A percentile compares a stretch with the other conserved stretches of the same genome.
Conservation (phyloP, 495 filamentous ascomycete species). For the Daldinia loculata region DNA sequence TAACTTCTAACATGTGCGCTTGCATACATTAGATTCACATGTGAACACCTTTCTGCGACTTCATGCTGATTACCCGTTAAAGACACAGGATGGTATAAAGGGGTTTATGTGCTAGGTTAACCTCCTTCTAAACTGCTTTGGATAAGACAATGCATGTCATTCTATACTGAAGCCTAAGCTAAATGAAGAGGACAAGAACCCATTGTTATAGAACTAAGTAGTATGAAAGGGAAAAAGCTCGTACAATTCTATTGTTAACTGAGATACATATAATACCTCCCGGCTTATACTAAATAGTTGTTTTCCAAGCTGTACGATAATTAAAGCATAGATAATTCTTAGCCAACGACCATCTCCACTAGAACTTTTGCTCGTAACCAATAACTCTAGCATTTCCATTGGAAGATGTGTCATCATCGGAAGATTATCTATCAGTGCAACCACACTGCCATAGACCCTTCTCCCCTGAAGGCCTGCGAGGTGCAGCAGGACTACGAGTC, state of each 20-base stretch:
- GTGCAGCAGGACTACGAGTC: conserved; percentile 2
- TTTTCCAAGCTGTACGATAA: background rate
- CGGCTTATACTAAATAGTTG: background rate
- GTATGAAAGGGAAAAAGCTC: background rate
- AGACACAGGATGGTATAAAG: background rate
- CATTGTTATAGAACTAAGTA: background rate
- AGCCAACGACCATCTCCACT: background rate
- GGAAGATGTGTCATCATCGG: conserved; percentile 27
- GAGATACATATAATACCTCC: background rate
- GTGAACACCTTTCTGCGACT: background rate
- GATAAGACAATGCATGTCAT: background rate
- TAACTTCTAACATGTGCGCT: too few species aligned
- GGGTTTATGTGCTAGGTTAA: background rate
- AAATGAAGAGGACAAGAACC: background rate
- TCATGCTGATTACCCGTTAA: background rate
- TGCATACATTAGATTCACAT: too few species aligned
- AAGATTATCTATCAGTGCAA: conserved; percentile 33
- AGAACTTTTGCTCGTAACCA: background rate
- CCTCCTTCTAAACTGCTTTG: background rate
- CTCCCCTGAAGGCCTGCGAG: conserved; percentile 7
- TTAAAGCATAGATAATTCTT: background rate
- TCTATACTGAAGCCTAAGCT: background rate
- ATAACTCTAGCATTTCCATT: background rate
- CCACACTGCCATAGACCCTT: conserved; percentile 7
- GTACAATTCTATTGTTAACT: conserved; percentile 6